A percentile compares a stretch with the other conserved stretches of the same genome.
phyloP scores from a whole-genome alignment of 768 basidiomycete species.

The Boletellus ananiceps region DNA sequence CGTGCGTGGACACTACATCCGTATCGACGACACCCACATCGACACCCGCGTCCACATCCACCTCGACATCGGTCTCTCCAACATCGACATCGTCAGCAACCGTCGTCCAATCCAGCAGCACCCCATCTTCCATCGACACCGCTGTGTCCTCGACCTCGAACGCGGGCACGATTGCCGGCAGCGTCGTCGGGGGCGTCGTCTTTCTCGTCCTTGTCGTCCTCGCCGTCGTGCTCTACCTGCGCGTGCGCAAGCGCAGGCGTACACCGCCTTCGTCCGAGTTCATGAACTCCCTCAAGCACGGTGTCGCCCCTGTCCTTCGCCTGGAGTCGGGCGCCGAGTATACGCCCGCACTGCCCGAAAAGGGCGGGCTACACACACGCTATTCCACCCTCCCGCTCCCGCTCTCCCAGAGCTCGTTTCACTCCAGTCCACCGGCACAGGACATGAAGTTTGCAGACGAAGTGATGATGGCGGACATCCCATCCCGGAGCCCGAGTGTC shows the following conservation, averaged over 20 bases:
- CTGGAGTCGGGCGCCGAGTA: slow-evolving; percentile 21
- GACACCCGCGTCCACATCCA: too few species aligned
- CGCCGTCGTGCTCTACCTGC: slow-evolving; percentile 37
- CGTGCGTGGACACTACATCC: too few species aligned
- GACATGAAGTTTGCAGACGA: slow-evolving; percentile 15
- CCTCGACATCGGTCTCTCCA: too few species aligned
- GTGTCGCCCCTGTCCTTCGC: slow-evolving; percentile 24
- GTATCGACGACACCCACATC: too few species aligned
- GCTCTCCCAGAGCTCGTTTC: slow-evolving; percentile 14
- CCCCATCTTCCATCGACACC: background rate
- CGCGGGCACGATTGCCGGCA: slow-evolving; percentile 50
- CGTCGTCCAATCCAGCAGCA: background rate
- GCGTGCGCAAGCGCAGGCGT: slow-evolving; percentile 37
- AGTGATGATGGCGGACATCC: slow-evolving; percentile 6
- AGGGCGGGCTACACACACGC: slow-evolving; percentile 3
- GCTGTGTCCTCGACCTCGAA: slow-evolving; percentile 12
- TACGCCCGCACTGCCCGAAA: slow-evolving; percentile 14
- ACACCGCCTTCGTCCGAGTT: slow-evolving; percentile 62
- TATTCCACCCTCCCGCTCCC: slow-evolving; percentile 11
- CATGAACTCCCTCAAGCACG: slow-evolving; percentile 29
- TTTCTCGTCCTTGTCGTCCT: slow-evolving; percentile 34
- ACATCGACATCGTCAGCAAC: background rate
- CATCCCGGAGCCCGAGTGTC: slow-evolving; percentile 13
- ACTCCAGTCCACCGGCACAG: slow-evolving; percentile 2
- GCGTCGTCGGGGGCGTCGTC: slow-evolving; percentile 46